Evolutionary conservation across 169 alveolate species (phyloP).

Genomic region (Eimeria nieschulzi): DNA sequence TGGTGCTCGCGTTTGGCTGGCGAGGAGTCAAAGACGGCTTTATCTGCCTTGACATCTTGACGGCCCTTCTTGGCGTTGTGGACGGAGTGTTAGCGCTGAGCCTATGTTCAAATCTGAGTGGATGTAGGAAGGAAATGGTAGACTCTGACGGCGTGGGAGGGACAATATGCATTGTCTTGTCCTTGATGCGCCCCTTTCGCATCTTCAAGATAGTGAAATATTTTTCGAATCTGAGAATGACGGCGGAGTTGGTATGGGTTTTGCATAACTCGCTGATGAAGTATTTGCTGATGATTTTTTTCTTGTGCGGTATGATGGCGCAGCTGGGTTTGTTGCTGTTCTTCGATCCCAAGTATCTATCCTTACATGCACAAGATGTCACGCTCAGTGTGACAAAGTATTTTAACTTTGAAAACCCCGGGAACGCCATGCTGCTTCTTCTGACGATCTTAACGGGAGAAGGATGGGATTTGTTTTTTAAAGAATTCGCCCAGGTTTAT

Average conservation of each 20-base stretch:
- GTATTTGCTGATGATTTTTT: slow-evolving; percentile 56
- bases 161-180: slow-evolving; percentile 7
- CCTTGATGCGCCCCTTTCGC: slow-evolving; percentile 63
- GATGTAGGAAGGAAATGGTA: slow-evolving; percentile 2
- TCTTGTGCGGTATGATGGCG: slow-evolving; percentile 38
- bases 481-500: slow-evolving; percentile 51
- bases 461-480: slow-evolving; percentile 63
- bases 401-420: slow-evolving; percentile 41
- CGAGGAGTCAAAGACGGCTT: slow-evolving; percentile 49
- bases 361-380: not conserved
- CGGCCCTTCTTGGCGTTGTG: slow-evolving; percentile 1
- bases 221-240: slow-evolving; percentile 54
- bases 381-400: slow-evolving; percentile 38
- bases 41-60: slow-evolving; percentile 25
- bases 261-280: slow-evolving; percentile 38
- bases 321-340: slow-evolving; percentile 50
- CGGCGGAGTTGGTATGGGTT: slow-evolving; percentile 55
- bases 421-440: slow-evolving; percentile 60
- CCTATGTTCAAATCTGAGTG: not conserved
- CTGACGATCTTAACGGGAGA: slow-evolving; percentile 65
- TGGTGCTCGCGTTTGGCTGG: slow-evolving; percentile 47
- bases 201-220: slow-evolving; percentile 55
- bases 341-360: slow-evolving; percentile 56
- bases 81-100: slow-evolving; percentile 30
- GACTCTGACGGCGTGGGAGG: slow-evolving; percentile 4